Evolutionary conservation across 768 basidiomycete genomes (phyloP).

Genomic region (Suillus brevipes): DNA sequence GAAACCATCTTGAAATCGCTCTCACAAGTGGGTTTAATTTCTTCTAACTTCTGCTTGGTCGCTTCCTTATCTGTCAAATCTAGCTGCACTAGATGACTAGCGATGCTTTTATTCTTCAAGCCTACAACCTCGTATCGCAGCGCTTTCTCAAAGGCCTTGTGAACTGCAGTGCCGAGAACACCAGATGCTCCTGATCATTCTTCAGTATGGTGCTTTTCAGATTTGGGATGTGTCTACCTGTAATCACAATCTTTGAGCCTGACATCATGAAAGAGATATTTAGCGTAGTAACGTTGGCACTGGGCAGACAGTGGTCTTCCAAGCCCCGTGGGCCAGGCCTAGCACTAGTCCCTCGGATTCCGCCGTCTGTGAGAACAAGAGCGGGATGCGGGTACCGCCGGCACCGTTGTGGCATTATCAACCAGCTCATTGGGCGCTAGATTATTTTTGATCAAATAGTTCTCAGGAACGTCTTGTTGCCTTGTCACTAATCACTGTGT

Average conservation of each 20-base stretch:
- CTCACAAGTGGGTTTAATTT: slow-evolving; percentile 72
- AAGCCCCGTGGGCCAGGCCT: too few relatives aligned
- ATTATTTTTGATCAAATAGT: neutral
- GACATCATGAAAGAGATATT: neutral
- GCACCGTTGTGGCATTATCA: neutral
- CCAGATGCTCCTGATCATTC: slow-evolving; percentile 78
- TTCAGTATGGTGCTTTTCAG: neutral
- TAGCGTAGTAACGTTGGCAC: neutral
- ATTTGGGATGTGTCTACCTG: slow-evolving; percentile 40
- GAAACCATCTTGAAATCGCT: slow-evolving; percentile 14
- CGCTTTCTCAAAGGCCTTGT: slow-evolving; percentile 56
- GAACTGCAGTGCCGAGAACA: slow-evolving; percentile 81
- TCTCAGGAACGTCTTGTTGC: neutral
- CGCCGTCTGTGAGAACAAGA: neutral
- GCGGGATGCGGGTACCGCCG: neutral
- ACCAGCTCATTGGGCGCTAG: neutral
- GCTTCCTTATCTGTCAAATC: slow-evolving; percentile 65
- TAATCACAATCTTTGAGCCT: slow-evolving; percentile 51
- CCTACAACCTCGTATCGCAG: slow-evolving; percentile 52
- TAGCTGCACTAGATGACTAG: slow-evolving; percentile 52
- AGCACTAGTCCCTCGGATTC: neutral
- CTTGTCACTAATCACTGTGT: neutral
- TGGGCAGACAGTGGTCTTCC: neutral
- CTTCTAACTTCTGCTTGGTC: slow-evolving; percentile 53
- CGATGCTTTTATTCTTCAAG: slow-evolving; percentile 70